Conservation (phyloP, 1,284 basidiomycete genomes). For the Leccinum pachyderme region DNA sequence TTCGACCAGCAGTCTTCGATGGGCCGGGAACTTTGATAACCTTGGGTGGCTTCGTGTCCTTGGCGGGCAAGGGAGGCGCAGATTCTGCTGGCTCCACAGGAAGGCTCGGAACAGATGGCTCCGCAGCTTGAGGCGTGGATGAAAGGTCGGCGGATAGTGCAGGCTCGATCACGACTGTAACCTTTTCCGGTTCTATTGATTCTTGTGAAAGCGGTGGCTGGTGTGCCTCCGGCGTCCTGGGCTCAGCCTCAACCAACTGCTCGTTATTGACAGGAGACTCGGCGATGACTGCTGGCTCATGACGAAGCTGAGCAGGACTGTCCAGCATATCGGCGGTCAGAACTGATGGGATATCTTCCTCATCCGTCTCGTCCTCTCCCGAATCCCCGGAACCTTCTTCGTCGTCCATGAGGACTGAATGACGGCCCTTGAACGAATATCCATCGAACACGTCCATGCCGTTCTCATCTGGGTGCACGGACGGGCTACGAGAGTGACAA, state of each 20-base stretch:
- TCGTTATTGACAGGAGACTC: slow-evolving; percentile 30
- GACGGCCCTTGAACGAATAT: slow-evolving; percentile 83
- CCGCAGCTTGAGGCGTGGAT: slow-evolving; percentile 15
- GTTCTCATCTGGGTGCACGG: slow-evolving; percentile 51
- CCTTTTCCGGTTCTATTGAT: slow-evolving; percentile 19
- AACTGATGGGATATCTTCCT: slow-evolving; percentile 34
- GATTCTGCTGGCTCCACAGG: slow-evolving; percentile 15
- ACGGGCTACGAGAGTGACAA: slow-evolving; percentile 70
- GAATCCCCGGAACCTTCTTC: slow-evolving; percentile 46
- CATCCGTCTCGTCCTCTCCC: slow-evolving; percentile 39
- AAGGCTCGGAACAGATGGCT: slow-evolving; percentile 3
- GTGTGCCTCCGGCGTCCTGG: slow-evolving; percentile 72
- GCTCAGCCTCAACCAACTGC: slow-evolving; percentile 46
- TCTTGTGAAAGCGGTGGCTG: slow-evolving; percentile 44
- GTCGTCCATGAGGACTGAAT: slow-evolving; percentile 71
- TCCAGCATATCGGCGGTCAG: slow-evolving; percentile 17
- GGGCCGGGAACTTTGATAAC: slow-evolving; percentile 31
- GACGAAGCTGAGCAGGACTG: slow-evolving; percentile 20
- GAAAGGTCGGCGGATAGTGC: slow-evolving; percentile 20
- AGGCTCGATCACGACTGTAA: slow-evolving; percentile 14
- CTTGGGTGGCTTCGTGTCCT: slow-evolving; percentile 29
- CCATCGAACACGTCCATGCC: slow-evolving; percentile 78
- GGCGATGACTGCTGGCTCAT: slow-evolving; percentile 29
- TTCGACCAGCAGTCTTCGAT: slow-evolving; percentile 27
- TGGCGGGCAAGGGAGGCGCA: slow-evolving; percentile 29